Percentiles rank a stretch among this genome's conserved stretches.
Conservation (phyloP, 2,329 filamentous ascomycete species). For the Ceratocystiopsis sp. region DNA sequence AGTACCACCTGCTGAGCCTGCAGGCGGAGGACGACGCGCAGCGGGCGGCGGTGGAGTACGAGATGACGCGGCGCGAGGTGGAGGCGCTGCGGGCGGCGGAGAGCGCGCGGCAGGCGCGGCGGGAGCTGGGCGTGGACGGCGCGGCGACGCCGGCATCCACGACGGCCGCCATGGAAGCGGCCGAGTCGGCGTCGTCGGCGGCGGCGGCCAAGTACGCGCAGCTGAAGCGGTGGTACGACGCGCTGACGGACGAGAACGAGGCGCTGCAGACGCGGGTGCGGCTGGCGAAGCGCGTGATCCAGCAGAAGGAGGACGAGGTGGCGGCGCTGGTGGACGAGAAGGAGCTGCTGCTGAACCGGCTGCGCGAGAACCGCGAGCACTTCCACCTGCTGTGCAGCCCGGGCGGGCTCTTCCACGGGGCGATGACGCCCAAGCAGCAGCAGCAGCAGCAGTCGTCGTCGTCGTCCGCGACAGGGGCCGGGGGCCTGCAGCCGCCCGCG, state of each 20-base stretch:
- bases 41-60: conserved; percentile 76
- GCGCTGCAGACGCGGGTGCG: conserved; percentile 47
- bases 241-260: conserved; percentile 48
- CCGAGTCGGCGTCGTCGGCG: conserved; percentile 34
- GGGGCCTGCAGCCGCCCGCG: conserved; percentile 6
- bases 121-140: conserved; percentile 26
- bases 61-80: conserved; percentile 77
- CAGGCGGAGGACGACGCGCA: conserved; percentile 75
- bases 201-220: conserved; percentile 36
- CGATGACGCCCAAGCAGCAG: conserved; percentile 36
- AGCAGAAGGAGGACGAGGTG: conserved; percentile 60
- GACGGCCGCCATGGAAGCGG: conserved; percentile 26
- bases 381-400: conserved; percentile 65
- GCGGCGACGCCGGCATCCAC: conserved; percentile 29
- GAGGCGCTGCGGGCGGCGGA: conserved; percentile 66
- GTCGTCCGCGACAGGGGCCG: conserved; percentile 20
- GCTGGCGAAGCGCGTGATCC: conserved; percentile 61
- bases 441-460: conserved; percentile 18
- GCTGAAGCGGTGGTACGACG: conserved; percentile 48
- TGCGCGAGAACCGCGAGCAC: conserved; percentile 79
- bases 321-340: conserved; percentile 58
- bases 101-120: conserved; percentile 43
- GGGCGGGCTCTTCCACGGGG: conserved; percentile 47
- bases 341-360: conserved; percentile 60
- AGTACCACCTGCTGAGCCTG: conserved; percentile 68